Evolutionary conservation across 768 basidiomycete genomes (phyloP).

Genomic region (Cantharellus anzutake): DNA sequence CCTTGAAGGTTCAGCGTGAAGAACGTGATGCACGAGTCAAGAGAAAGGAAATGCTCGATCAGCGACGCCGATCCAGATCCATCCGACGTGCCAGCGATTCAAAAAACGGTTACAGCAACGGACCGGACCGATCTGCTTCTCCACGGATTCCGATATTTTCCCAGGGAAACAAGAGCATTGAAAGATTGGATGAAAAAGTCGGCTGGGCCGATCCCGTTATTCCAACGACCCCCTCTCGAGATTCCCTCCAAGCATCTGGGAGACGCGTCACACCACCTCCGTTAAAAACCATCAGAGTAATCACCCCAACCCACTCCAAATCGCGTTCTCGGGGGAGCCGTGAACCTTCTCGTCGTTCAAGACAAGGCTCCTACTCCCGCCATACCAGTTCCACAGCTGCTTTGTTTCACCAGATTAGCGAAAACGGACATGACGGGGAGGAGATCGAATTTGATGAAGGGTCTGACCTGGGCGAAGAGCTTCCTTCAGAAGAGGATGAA

Average conservation of each 20-base stretch:
- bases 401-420: not conserved
- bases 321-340: not conserved
- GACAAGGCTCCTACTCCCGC: not conserved
- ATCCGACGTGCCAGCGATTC: not conserved
- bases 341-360: slow-evolving; percentile 1
- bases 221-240: not conserved
- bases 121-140: not conserved
- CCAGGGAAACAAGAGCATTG: not conserved
- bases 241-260: not conserved
- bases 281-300: no score
- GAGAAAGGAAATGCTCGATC: slow-evolving; percentile 5
- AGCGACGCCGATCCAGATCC: slow-evolving; percentile 7
- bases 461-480: slow-evolving; percentile 7
- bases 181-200: not conserved
- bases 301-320: not conserved
- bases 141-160: not conserved
- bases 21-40: slow-evolving; percentile 14
- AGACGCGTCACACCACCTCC: not conserved
- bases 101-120: not conserved
- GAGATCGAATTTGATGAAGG: slow-evolving; percentile 26
- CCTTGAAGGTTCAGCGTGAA: slow-evolving; percentile 17
- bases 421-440: not conserved
- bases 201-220: not conserved
- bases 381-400: not conserved
- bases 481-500: not conserved